Percentiles rank a stretch among this genome's conserved stretches.
These are phyloP conservation scores for Fusarium dimerum DNA, from an alignment of 2,329 filamentous ascomycete genomes.

Conservation along the genomic window DNA sequence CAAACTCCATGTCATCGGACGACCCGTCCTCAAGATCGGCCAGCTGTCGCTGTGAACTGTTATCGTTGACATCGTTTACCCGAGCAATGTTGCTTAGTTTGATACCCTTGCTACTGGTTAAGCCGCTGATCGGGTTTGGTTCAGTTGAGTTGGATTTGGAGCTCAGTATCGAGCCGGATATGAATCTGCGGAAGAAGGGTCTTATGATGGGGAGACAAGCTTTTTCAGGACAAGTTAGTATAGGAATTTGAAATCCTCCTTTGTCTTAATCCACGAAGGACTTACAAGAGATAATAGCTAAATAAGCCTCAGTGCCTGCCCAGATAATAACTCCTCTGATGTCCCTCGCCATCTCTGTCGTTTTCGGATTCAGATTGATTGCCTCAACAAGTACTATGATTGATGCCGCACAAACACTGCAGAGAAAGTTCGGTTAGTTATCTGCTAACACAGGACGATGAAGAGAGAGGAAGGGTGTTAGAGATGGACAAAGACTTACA, in stretches of 20 bases:
- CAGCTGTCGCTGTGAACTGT: slow-evolving; percentile 16
- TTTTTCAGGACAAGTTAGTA: slow-evolving; percentile 1
- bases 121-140: slow-evolving; percentile 15
- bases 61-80: slow-evolving; percentile 16
- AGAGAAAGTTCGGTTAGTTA: neutral
- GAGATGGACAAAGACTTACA: slow-evolving; percentile 3
- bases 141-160: slow-evolving; percentile 13
- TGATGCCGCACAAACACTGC: slow-evolving; percentile 12
- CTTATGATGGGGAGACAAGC: slow-evolving; percentile 17
- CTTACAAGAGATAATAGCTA: slow-evolving; percentile 21
- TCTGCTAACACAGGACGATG: neutral
- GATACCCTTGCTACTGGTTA: slow-evolving; percentile 17
- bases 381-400: slow-evolving; percentile 16
- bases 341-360: slow-evolving; percentile 15
- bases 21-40: slow-evolving; percentile 17
- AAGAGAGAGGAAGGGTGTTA: neutral
- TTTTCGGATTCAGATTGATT: slow-evolving; percentile 10
- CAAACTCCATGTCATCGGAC: slow-evolving; percentile 13
- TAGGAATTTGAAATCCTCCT: no score
- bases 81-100: slow-evolving; percentile 12
- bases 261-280: no score
- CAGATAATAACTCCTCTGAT: slow-evolving; percentile 18
- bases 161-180: slow-evolving; percentile 8
- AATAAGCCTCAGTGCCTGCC: slow-evolving; percentile 13
- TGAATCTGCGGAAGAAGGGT: slow-evolving; percentile 11